These are phyloP conservation scores for Echium plantagineum DNA, from an alignment of 257 asterid species.

Conservation along the genomic window DNA sequence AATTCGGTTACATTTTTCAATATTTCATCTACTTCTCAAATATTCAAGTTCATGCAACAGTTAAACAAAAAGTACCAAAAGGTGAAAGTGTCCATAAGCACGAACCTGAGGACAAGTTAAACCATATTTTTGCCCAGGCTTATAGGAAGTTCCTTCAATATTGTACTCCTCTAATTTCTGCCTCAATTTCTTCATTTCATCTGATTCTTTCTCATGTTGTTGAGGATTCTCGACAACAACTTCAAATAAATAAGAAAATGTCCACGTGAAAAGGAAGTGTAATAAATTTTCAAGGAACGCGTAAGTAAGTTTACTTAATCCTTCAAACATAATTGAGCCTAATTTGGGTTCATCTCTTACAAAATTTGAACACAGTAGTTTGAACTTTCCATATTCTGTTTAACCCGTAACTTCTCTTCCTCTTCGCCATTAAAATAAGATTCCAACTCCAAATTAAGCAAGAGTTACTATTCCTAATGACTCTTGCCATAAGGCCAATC, in stretches of 20 bases:
- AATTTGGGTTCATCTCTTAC: background rate
- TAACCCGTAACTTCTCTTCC: background rate
- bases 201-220: conserved; percentile 25
- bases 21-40: background rate
- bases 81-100: conserved; percentile 8
- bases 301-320: too few species aligned
- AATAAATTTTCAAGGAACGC: background rate
- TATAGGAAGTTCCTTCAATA: conserved; percentile 28
- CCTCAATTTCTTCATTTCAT: conserved; percentile 25
- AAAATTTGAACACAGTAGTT: background rate
- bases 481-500: background rate
- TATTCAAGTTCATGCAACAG: background rate
- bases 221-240: conserved; percentile 29
- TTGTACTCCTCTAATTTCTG: conserved; percentile 50
- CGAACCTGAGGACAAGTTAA: conserved; percentile 68
- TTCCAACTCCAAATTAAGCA: background rate
- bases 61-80: background rate
- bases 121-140: conserved; percentile 55
- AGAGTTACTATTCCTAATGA: background rate
- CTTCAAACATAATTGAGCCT: background rate
- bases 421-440: background rate
- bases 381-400: background rate
- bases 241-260: conserved; percentile 30
- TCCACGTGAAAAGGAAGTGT: background rate
- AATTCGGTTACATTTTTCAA: background rate